phyloP scores from a whole-genome alignment of 106 monocot genomes.

The Dendrobium nobile region DNA sequence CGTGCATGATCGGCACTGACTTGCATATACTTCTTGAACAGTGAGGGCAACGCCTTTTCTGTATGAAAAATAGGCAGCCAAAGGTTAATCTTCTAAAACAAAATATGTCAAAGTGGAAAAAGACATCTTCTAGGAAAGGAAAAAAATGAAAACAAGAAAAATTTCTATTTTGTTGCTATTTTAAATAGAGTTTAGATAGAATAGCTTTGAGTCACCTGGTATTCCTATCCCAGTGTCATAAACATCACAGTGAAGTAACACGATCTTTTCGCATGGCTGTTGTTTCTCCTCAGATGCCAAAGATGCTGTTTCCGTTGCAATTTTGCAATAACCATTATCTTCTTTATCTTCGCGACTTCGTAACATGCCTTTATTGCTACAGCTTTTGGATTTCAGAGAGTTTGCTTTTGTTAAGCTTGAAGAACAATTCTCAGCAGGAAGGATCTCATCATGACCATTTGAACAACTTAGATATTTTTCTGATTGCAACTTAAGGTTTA shows the following conservation, averaged over 20 bases:
- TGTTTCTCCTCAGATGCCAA: constrained; percentile 13
- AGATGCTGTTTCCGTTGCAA: background rate
- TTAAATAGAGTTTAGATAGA: background rate
- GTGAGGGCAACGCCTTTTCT: constrained; percentile 60
- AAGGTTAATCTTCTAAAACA: background rate
- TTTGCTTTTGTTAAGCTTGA: constrained; percentile 6
- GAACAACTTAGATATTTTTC: constrained; percentile 15
- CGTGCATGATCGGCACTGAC: constrained; percentile 79
- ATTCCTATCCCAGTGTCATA: constrained; percentile 85
- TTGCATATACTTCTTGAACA: constrained; percentile 79
- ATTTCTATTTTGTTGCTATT: background rate
- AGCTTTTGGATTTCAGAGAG: constrained; percentile 19
- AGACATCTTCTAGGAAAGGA: background rate
- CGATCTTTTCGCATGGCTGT: constrained; percentile 25
- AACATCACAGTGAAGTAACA: constrained; percentile 56
- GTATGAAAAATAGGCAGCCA: constrained; percentile 9
- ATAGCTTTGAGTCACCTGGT: constrained; percentile 40
- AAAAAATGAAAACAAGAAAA: constrained; percentile 1
- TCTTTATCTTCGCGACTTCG: constrained; percentile 13
- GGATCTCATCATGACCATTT: constrained; percentile 11
- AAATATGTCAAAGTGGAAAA: background rate
- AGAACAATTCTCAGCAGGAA: constrained; percentile 4
- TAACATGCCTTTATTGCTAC: constrained; percentile 14
- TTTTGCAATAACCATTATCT: constrained; percentile 8
- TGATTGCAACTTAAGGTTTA: constrained; percentile 44